Percentiles rank a stretch among this genome's conserved stretches.
These are phyloP conservation scores for Boletales sp. DNA, from an alignment of 768 basidiomycete genomes.

Conservation along the genomic window DNA sequence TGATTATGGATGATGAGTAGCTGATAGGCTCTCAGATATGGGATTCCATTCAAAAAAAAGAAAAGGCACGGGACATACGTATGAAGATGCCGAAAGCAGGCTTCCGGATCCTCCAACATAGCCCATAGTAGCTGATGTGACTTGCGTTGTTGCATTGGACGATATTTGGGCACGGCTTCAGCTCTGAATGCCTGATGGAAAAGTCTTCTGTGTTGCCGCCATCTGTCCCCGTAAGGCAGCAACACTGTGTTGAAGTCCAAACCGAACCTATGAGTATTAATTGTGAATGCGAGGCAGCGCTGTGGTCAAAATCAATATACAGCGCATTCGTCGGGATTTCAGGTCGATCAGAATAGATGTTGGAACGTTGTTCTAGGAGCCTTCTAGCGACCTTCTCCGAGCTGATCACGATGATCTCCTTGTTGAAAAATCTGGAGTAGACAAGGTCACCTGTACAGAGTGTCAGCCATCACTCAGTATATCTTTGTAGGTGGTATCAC, in stretches of 20 bases:
- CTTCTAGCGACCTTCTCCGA: slow-evolving; percentile 20
- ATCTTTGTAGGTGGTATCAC: not conserved
- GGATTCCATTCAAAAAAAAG: not conserved
- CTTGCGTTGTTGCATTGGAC: slow-evolving; percentile 32
- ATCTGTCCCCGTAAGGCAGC: slow-evolving; percentile 35
- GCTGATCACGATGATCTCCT: slow-evolving; percentile 27
- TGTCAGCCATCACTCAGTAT: not conserved
- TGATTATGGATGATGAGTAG: slow-evolving; percentile 26
- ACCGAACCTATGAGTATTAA: slow-evolving; percentile 20
- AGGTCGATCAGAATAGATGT: slow-evolving; percentile 32
- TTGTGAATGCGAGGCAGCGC: not conserved
- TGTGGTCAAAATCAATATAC: slow-evolving; percentile 7
- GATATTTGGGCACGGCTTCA: slow-evolving; percentile 22
- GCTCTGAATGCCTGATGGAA: slow-evolving; percentile 35
- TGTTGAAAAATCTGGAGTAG: slow-evolving; percentile 22
- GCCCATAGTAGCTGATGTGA: slow-evolving; percentile 25
- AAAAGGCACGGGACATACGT: not conserved
- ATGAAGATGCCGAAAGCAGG: slow-evolving; percentile 21
- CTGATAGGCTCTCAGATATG: slow-evolving; percentile 8
- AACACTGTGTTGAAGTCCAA: slow-evolving; percentile 33
- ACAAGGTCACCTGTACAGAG: slow-evolving; percentile 22
- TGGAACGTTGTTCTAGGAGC: slow-evolving; percentile 26
- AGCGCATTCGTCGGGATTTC: slow-evolving; percentile 18
- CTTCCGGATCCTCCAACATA: slow-evolving; percentile 25
- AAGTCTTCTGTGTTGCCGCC: slow-evolving; percentile 34